Base-by-base conservation (phyloP, 495 filamentous ascomycete genomes). In the Xylaria palmicola region DNA sequence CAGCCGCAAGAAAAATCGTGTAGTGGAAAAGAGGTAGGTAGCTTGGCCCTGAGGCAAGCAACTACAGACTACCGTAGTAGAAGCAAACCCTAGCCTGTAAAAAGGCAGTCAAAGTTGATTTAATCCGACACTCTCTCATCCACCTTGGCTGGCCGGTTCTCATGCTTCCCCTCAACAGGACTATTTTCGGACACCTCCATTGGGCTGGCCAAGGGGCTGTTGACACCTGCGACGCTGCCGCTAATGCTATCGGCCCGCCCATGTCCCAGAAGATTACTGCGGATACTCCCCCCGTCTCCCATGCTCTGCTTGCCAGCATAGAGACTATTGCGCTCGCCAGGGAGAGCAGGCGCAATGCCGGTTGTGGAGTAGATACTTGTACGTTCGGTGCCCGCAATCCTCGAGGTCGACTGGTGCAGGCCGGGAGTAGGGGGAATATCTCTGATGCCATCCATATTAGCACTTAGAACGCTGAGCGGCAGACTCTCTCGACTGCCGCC, bases 401-500 rank as follows among this genome's bases (percentile, higher is more conserved):
- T 84, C 45, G 86, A 83, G 22, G 84, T 79, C 65, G 78, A 78
- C 79, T 89, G 78, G 79, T 86, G 67, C 65, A 82, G 60, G 20
- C 75, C 74, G 1, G 84, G 65, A 19, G 77, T 76, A 30, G 69
- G 60, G 0, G 66, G 60, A 20, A 72, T 56, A 37, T 60, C 62
- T 36, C 61, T 68, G 6, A 63, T 65, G 29, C 72, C 68, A 40
- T 85, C 88, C 56, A 90, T 80, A 62, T 86, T 93, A 7, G 87
- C 86, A 59, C 90, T 94, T 13, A 98, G 83, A 1, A 97, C 86
- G 70, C 90, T 95, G 27, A 98, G 75, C 1, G 94, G 94, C 2
- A 98, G 79, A 27, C 87, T 91, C 70, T 98, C 94, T 49, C 83
- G 81, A 65, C 89, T 93, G 19, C 93, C 93, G 19, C 94, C 94